These are phyloP conservation scores for Seminavis robusta DNA, from an alignment of 108 stramenopile species.

Conservation along the genomic window DNA sequence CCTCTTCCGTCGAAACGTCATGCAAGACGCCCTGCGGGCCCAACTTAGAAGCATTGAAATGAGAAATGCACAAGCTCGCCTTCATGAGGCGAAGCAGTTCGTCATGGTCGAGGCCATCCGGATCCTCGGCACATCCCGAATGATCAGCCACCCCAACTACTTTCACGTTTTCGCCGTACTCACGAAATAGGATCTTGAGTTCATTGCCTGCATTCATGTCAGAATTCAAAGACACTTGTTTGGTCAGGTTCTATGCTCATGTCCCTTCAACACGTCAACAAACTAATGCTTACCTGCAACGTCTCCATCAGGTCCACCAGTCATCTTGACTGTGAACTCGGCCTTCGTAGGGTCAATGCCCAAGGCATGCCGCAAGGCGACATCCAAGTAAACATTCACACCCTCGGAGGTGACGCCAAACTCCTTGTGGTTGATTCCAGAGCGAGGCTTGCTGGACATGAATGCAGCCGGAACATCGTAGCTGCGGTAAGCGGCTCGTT, in stretches of 20 bases:
- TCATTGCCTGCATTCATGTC: too few species aligned
- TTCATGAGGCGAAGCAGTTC: slow-evolving; percentile 91
- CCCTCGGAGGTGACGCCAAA: slow-evolving; percentile 96
- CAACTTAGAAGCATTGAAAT: slow-evolving; percentile 81
- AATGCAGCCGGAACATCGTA: slow-evolving; percentile 92
- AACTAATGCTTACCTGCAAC: too few species aligned
- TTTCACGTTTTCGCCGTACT: slow-evolving; percentile 92
- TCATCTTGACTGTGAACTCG: slow-evolving; percentile 92
- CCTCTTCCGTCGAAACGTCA: slow-evolving; percentile 80
- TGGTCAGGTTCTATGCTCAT: too few species aligned
- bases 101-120: slow-evolving; percentile 84
- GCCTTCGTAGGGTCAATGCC: slow-evolving; percentile 84
- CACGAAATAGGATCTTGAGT: slow-evolving; percentile 92
- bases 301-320: slow-evolving; percentile 98
- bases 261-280: too few species aligned
- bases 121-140: slow-evolving; percentile 96
- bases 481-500: slow-evolving; percentile 84
- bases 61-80: slow-evolving; percentile 62
- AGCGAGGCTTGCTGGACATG: slow-evolving; percentile 95
- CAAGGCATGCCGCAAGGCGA: slow-evolving; percentile 76
- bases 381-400: slow-evolving; percentile 94
- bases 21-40: slow-evolving; percentile 65
- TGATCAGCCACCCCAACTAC: slow-evolving; percentile 96
- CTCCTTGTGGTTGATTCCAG: slow-evolving; percentile 98
- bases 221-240: too few species aligned